A percentile compares a stretch with the other conserved stretches of the same genome.
Evolutionary conservation across 768 basidiomycete genomes (phyloP).

Genomic region (Leccinum broughii): DNA sequence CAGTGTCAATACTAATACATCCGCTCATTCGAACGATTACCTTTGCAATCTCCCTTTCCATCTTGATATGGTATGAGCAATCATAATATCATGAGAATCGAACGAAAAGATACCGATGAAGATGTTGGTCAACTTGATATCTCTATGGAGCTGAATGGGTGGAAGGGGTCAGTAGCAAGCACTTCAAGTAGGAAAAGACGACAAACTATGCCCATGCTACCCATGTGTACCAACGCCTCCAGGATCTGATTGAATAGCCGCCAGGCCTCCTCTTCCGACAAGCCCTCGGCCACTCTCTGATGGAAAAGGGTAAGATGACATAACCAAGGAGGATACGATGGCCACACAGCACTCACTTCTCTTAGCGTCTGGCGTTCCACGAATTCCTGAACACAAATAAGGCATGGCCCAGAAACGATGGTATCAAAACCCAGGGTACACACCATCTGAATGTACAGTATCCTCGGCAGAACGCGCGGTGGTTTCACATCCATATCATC

Average conservation of each 20-base stretch:
- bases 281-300: slow-evolving; percentile 74
- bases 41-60: slow-evolving; percentile 82
- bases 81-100: neutral
- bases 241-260: slow-evolving; percentile 85
- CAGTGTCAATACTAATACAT: neutral
- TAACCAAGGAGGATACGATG: neutral
- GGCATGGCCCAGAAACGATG: neutral
- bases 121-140: slow-evolving; percentile 93
- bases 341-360: slow-evolving; percentile 50
- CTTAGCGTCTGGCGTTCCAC: slow-evolving; percentile 88
- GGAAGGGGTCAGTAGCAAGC: slow-evolving; percentile 17
- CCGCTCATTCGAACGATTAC: slow-evolving; percentile 30
- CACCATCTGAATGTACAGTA: slow-evolving; percentile 95
- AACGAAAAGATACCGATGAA: slow-evolving; percentile 70
- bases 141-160: slow-evolving; percentile 67
- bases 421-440: neutral
- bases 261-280: slow-evolving; percentile 88
- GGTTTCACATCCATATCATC: slow-evolving; percentile 35
- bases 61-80: slow-evolving; percentile 43
- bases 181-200: neutral
- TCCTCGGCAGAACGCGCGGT: slow-evolving; percentile 43
- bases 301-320: slow-evolving; percentile 1
- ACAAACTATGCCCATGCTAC: slow-evolving; percentile 79
- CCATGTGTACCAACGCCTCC: slow-evolving; percentile 89
- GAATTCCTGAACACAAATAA: slow-evolving; percentile 59